Conservation (phyloP, 768 basidiomycete species). For the Chiua virens region DNA sequence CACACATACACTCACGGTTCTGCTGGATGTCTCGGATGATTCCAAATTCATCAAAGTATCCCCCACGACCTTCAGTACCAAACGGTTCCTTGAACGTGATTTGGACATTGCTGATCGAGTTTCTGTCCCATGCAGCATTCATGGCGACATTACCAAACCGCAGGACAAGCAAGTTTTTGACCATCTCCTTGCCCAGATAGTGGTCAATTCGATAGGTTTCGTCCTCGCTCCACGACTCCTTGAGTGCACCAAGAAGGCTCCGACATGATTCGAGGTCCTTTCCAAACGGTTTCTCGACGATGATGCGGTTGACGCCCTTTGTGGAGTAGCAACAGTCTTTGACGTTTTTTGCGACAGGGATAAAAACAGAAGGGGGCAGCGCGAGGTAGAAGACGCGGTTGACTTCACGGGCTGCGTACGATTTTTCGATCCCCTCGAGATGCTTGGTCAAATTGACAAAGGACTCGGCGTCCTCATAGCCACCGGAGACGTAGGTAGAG, state of each 20-base stretch:
- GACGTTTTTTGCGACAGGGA: conserved; percentile 80
- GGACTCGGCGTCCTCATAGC: conserved; percentile 81
- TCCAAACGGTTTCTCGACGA: conserved; percentile 98
- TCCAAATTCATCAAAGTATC: conserved; percentile 99
- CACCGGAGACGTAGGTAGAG: conserved; percentile 80
- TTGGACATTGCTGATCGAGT: conserved; percentile 94
- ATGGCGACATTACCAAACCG: conserved; percentile 94
- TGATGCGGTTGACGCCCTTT: conserved; percentile 82
- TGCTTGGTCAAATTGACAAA: conserved; percentile 78
- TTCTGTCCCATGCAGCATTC: conserved; percentile 91
- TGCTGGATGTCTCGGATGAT: conserved; percentile 98
- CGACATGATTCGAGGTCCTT: conserved; percentile 88
- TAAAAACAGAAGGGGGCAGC: conserved; percentile 95
- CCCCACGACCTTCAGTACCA: conserved; percentile 99
- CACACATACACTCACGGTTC: conserved; percentile 73
- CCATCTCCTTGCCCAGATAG: conserved; percentile 99
- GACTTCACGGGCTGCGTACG: conserved; percentile 58
- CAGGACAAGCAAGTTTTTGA: conserved; percentile 95
- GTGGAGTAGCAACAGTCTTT: conserved; percentile 77
- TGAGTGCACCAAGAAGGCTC: conserved; percentile 74
- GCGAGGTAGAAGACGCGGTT: conserved; percentile 97
- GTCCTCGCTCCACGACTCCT: conserved; percentile 89
- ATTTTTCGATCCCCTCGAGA: conserved; percentile 74
- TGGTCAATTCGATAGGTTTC: conserved; percentile 99
- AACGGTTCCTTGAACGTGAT: conserved; percentile 99